Evolutionary conservation across 768 basidiomycete species (phyloP), one percentile per base, ranked within the genome.

Genomic region (Mycena rosella): DNA sequence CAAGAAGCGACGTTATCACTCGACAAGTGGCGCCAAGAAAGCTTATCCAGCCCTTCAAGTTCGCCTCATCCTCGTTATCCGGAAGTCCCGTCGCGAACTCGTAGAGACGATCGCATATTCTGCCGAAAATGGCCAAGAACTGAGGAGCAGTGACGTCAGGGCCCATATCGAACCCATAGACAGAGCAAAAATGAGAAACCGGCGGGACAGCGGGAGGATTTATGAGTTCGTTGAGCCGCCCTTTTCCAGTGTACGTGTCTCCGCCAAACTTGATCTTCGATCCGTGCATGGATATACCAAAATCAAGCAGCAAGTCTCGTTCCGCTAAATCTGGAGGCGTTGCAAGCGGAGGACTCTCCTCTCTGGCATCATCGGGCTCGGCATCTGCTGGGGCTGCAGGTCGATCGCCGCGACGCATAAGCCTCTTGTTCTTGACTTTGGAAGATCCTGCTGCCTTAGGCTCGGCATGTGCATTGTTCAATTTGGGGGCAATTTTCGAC

Each of bases 151-250:
- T 76, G 69, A 86, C 86, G 17, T 78, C 74, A 0, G 84, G 78
- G 18, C 80, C 80, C 29, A 92, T 73, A 32, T 81, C 76, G 53
- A 86, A 80, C 45, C 83, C 84, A 32, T 79, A 79, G 32, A 82
- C 63, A 44, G 75, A 72, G 51, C 79, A 77, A 17, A 74, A 63
- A 1, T 69, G 70, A 3, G 85, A 84, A 14, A 74, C 58, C 15
- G 73, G 65, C 13, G 72, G 58, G 27, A 79, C 76, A 6, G 77
- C 74, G 22, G 84, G 67, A 56, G 83, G 56, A n/a, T 81, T 73
- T 53, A 89, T 65, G 18, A 94, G 82, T 26, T 91, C 87, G 62
- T 83, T 76, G 20, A 96, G 85, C 73, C 84, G 81, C 0, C 92
- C 91, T 63, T 82, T 88, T 10, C 84, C 86, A 48, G 90, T 83